These are phyloP conservation scores for Chytridiales sp. DNA, from an alignment of 371 early-diverging fungal species.

Conservation along the genomic window DNA sequence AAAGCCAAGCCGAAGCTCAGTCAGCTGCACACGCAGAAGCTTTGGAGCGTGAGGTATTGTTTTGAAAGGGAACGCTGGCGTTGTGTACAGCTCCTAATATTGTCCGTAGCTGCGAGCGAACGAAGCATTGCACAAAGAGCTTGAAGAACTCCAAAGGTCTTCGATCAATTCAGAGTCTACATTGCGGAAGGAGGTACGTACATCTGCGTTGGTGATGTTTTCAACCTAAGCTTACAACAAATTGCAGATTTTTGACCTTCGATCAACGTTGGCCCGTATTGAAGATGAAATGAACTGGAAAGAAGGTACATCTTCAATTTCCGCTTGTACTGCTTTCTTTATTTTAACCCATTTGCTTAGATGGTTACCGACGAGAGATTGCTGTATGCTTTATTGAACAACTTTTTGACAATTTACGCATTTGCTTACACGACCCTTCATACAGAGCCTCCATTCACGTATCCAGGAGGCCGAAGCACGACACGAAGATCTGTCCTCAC, in stretches of 20 bases:
- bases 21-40: slow-evolving; percentile 55
- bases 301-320: slow-evolving; percentile 40
- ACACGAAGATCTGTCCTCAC: slow-evolving; percentile 57
- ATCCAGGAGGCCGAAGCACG: slow-evolving; percentile 62
- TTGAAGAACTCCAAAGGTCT: slow-evolving; percentile 46
- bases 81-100: neutral
- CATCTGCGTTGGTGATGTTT: neutral
- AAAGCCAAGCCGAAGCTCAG: slow-evolving; percentile 45
- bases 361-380: slow-evolving; percentile 51
- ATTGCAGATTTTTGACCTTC: slow-evolving; percentile 57
- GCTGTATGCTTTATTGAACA: slow-evolving; percentile 27
- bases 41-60: slow-evolving; percentile 56
- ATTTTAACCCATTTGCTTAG: neutral
- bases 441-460: slow-evolving; percentile 55
- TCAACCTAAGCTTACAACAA: too few relatives aligned
- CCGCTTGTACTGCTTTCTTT: neutral
- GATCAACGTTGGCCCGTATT: slow-evolving; percentile 53
- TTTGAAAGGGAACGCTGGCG: neutral
- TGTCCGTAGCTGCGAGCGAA: slow-evolving; percentile 15
- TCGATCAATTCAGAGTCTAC: slow-evolving; percentile 42
- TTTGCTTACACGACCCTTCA: too few relatives aligned
- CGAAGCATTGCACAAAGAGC: slow-evolving; percentile 51
- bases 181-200: slow-evolving; percentile 49
- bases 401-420: neutral
- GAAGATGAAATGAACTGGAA: slow-evolving; percentile 63